These are phyloP conservation scores for Cladosporium cucumerinum DNA, from an alignment of 2,329 filamentous ascomycete species.

Conservation along the genomic window DNA sequence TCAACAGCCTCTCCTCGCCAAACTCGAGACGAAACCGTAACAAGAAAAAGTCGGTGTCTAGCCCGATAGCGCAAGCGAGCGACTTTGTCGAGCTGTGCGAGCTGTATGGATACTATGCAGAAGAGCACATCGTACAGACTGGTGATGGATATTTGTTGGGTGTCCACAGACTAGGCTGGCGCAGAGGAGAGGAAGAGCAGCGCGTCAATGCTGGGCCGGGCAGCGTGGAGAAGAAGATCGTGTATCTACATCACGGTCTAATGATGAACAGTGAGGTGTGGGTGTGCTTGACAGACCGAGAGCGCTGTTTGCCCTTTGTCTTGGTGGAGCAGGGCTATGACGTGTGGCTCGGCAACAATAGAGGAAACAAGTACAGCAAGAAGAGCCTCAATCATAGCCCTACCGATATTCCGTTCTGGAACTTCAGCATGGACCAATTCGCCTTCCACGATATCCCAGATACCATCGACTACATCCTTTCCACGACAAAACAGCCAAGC, in stretches of 20 bases:
- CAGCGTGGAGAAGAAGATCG: constrained; percentile 74
- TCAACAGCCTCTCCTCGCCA: constrained; percentile 72
- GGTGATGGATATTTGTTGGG: constrained; percentile 90
- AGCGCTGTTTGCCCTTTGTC: constrained; percentile 82
- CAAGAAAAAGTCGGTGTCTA: constrained; percentile 55
- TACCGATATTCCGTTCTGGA: constrained; percentile 78
- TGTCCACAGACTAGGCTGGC: constrained; percentile 80
- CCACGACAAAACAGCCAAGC: constrained; percentile 75
- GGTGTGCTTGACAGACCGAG: constrained; percentile 84
- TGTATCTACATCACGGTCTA: constrained; percentile 92
- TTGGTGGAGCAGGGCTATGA: constrained; percentile 90
- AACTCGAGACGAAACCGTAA: constrained; percentile 65
- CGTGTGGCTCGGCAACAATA: constrained; percentile 97
- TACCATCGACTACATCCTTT: constrained; percentile 86
- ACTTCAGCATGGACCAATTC: constrained; percentile 98
- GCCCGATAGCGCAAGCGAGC: constrained; percentile 73
- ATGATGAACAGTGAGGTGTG: constrained; percentile 99
- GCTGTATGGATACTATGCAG: constrained; percentile 85
- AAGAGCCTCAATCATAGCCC: constrained; percentile 79
- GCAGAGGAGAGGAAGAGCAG: constrained; percentile 73
- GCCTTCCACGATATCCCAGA: constrained; percentile 97
- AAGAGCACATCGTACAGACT: constrained; percentile 95
- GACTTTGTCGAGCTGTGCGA: constrained; percentile 95
- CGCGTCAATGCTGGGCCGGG: constrained; percentile 70
- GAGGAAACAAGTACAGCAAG: constrained; percentile 98